Base-by-base conservation (phyloP, 2,329 filamentous ascomycete species). In the Colletotrichum paranaense region DNA sequence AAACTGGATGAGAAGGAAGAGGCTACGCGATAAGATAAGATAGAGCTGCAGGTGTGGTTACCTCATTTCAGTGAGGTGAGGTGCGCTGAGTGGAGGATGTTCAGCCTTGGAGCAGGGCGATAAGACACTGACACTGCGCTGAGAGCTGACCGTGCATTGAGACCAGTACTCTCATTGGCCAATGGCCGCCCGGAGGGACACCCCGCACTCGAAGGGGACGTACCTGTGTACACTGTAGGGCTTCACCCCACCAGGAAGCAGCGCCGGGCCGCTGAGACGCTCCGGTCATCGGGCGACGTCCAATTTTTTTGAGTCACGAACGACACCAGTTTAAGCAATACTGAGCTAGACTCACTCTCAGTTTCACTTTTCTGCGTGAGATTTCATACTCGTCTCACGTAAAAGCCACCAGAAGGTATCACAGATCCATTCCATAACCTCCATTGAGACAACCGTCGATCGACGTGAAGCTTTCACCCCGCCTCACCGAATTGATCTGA, bases 261-360 rank as follows among this genome's bases (percentile, higher is more conserved):
- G 42, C 42, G 19, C 28, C n/a, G 28, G 26, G 38, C 59, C 28
- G 66, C 70, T 68, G 66, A 62, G 68, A 60, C 59, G 59, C 66
- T 56, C 49, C 59, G 66, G 70, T 70, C 55, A 73, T 73, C 70
- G 70, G 70, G 65, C 28, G 58, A 26, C 56, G 32, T 65, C 56
- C 55, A 65, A 62, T 46, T 73, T 73, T 69, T 69, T 73, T 70
- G 60, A 73, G 70, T 73, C 66, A 73, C 55, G 59, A 38, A 56
- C 42, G 55, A 30, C 52, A 42, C 59, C 56, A 38, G 5, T 65
- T 57, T 56, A 67, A 32, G 28, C 16, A 32, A 32, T 28, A 30
- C 35, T 72, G 46, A 46, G 32, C 22, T 35, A 32, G 59, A 57
- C 32, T 69, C 59, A 55, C 63, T 30, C 56, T 62, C 68, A 68